Evolutionary conservation across 495 filamentous ascomycete genomes (phyloP), one percentile per base, ranked within the genome.

Genomic region (Penicillium ucsense): DNA sequence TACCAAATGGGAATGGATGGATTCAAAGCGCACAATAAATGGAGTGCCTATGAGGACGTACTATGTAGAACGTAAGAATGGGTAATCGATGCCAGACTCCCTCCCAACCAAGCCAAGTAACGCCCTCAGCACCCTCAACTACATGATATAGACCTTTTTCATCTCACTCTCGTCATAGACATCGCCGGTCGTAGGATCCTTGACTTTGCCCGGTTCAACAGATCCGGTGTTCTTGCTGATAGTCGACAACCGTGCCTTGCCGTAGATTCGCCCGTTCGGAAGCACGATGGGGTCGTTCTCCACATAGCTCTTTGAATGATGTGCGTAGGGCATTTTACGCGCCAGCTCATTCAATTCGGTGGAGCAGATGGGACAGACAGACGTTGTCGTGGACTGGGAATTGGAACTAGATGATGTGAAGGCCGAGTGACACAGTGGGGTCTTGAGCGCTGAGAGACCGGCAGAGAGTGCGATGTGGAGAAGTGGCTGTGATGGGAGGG

Each of bases 291-390:
- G 76, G 56, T 97, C 91, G 34, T 74, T 81, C 61, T 95, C 89
- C 27, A 96, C 84, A 50, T 86, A 83, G 61, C 89, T 95, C 72
- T 94, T 92, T 39, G 82, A 85, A 61, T 98, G 92, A 53, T 94
- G 85, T 27, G 92, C 92, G 57, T 96, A 95, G 9, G 92, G 92
- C 48, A 97, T 83, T 57, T 82, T 82, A 36, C 82, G 75, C 10
- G 92, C 92, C 32, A 98, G 76, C 50, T 86, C 86, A 63, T 98
- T 96, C 46, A 98, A 75, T 63, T 98, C 92, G 3, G 84, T 92
- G 35, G 83, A 88, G 70, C 92, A 98, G 60, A 97, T 97, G 4
- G 92, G 94, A 56, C 92, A 98, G 39, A 95, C 80, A 33, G 79
- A 75, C 6, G 78, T 83, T 0, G 74, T 75, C 0, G 70, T 71